phyloP scores from a whole-genome alignment of 176 grass and related monocot genomes.

The Avena sativa region DNA sequence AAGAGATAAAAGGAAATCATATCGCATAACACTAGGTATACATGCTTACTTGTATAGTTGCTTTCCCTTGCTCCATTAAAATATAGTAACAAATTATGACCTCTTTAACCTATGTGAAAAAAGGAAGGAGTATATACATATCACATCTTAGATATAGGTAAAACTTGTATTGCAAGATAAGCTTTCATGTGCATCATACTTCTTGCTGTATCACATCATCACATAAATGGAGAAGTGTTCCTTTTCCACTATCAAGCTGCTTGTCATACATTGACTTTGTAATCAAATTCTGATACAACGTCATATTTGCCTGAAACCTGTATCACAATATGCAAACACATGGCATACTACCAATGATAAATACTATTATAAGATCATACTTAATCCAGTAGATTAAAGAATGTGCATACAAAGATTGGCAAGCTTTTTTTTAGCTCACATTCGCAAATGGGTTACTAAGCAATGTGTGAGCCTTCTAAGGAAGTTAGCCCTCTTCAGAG shows the following conservation, averaged over 20 bases:
- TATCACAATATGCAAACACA: slow-evolving; percentile 42
- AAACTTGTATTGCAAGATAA: slow-evolving; percentile 8
- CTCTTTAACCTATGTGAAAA: slow-evolving; percentile 74
- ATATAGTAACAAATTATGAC: slow-evolving; percentile 88
- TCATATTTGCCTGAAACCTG: slow-evolving; percentile 93
- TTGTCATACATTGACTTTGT: slow-evolving; percentile 97
- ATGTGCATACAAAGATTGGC: not conserved
- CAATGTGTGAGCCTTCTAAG: not conserved
- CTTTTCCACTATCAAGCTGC: slow-evolving; percentile 96
- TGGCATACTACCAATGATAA: slow-evolving; percentile 23
- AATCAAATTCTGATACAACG: slow-evolving; percentile 87
- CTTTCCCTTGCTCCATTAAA: slow-evolving; percentile 85
- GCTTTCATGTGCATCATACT: slow-evolving; percentile 54
- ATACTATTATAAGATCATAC: slow-evolving; percentile 22
- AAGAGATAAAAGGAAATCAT: slow-evolving; percentile 7
- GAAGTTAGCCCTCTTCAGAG: not conserved
- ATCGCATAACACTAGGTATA: slow-evolving; percentile 1
- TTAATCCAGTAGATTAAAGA: slow-evolving; percentile 29
- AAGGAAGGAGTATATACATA: not conserved
- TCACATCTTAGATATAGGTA: slow-evolving; percentile 1
- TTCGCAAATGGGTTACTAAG: slow-evolving; percentile 22
- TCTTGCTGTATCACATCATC: slow-evolving; percentile 97
- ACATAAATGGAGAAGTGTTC: slow-evolving; percentile 93
- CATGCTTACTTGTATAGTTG: slow-evolving; percentile 60
- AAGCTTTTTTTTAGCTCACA: not conserved